Base-by-base conservation (phyloP, 2,329 filamentous ascomycete genomes). In the Paecilomyces sp. region DNA sequence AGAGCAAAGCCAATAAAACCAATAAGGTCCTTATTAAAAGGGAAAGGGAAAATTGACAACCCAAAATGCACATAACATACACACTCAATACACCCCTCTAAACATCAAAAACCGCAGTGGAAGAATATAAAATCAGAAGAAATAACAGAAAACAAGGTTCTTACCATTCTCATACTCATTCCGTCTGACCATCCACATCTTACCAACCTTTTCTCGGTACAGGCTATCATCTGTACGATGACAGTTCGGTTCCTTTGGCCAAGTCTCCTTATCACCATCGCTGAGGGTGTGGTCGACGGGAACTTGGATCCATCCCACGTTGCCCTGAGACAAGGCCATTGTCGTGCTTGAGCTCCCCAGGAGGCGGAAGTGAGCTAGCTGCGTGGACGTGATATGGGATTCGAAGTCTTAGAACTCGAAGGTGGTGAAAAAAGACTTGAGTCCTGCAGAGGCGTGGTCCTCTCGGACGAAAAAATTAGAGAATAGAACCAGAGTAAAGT, bases 201-300 rank as follows among this genome's bases (percentile, higher is more conserved):
- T 69, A 0, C 73, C 83, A 7, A 84, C 66, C 57, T 79, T 79
- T 30, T 77, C 72, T 0, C 82, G 72, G 65, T 84, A 84, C 1
- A 73, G 62, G 1, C 65, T 71, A 18, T 80, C 78, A 54, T 80
- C 70, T 0, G 75, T 66, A 24, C 70, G 63, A 3, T 68, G 66
- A 58, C 75, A 77, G 2, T 67, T 64, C n/a, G 67, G 61, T 18
- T 66, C 63, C 11, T 62, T 68, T 3, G 77, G 79, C 75, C 76
- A 79, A 2, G 65, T 65, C 2, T 61, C 58, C 33, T 61, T 54
- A 4, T 71, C 65, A 0, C 78, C 78, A 70, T 80, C 78, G 55
- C 71, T 78, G 54, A 73, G 68, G 13, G 64, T 61, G 13, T 65
- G 62, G 28, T 75, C 64, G 30, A 76, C 68, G 3, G 74, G 69